Conservation (phyloP, 2,329 filamentous ascomycete species). For the Fusarium sp. region DNA sequence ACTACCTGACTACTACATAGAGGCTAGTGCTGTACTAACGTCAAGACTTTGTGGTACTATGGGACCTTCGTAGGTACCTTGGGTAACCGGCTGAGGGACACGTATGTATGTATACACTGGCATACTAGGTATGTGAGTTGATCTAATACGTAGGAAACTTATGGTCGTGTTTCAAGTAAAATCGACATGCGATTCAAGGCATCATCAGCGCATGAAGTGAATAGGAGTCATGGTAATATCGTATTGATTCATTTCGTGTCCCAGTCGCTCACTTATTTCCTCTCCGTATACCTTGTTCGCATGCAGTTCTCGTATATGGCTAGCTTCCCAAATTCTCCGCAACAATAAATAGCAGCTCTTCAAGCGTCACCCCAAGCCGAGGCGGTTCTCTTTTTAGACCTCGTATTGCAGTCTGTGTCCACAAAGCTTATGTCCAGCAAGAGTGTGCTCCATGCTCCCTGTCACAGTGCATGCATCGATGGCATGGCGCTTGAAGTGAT, state of each 20-base stretch:
- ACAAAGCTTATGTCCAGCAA: conserved; percentile 19
- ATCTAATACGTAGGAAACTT: neutral
- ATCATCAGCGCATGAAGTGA: neutral
- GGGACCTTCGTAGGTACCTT: neutral
- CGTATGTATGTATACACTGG: neutral
- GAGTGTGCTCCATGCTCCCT: conserved; percentile 7
- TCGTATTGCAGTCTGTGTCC: conserved; percentile 35
- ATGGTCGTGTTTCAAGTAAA: neutral
- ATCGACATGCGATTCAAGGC: neutral
- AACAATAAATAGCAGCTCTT: conserved; percentile 4
- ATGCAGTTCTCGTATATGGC: conserved; percentile 2
- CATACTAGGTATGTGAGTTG: too few relatives aligned
- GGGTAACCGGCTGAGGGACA: neutral
- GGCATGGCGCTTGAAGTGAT: conserved; percentile 2
- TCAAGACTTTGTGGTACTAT: neutral
- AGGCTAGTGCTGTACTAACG: neutral
- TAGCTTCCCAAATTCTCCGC: conserved; percentile 9
- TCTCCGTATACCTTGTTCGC: neutral
- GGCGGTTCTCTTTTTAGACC: conserved; percentile 18
- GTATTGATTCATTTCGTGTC: neutral
- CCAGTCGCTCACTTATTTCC: neutral
- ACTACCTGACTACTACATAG: neutral
- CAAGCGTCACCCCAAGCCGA: neutral
- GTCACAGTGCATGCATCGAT: neutral
- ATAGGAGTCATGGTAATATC: neutral